Evolutionary conservation across 352 stramenopile species (phyloP), one percentile per base, ranked within the genome.

Genomic region (Globisporangium yorkense): DNA sequence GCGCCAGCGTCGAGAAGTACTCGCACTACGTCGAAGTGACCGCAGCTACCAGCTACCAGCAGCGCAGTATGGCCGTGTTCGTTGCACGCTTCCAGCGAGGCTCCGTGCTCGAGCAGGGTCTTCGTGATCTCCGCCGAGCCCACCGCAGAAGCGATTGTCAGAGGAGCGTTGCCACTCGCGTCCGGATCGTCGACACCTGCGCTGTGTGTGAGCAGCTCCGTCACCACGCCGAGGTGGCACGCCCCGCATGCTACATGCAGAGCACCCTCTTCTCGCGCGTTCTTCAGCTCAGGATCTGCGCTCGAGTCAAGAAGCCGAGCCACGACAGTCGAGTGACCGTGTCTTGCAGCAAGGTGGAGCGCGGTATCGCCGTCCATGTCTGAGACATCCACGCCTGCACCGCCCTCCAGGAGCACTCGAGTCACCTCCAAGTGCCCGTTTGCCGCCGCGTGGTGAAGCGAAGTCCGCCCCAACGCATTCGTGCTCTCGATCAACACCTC

Each of bases 251-350:
- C 31, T 3, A 6, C 49, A 27, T n/a, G 29, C 31, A 54, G 24
- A 16, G 31, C 1, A 10, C 29, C 44, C 27, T 21, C 18, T 16
- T 31, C 49, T 29, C 49, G 37, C 12, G 29, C 2, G 49, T 18
- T 54, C 49, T 54, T 35, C 46, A 51, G 10, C 13, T 35, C 24
- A 12, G 24, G 29, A 13, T 44, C 31, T 2, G 49, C 29, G 6
- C 39, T 37, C 37, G n/a, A 21, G 21, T 39, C 6, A 8, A 54
- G 49, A 15, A 31, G 18, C 21, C 29, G 49, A 15, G n/a, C 18
- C 18, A 54, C 49, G 12, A 54, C 29, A 24, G 43, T 29, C 18
- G 20, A 48, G n/a, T 48, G 43, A n/a, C 43, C 43, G 43, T 48
- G 43, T 29, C 18, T 24, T 27, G 43, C 43, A 48, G 43, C 43